These are phyloP conservation scores for Beverwykella pulmonaria DNA, from an alignment of 495 filamentous ascomycete species.

Conservation along the genomic window DNA sequence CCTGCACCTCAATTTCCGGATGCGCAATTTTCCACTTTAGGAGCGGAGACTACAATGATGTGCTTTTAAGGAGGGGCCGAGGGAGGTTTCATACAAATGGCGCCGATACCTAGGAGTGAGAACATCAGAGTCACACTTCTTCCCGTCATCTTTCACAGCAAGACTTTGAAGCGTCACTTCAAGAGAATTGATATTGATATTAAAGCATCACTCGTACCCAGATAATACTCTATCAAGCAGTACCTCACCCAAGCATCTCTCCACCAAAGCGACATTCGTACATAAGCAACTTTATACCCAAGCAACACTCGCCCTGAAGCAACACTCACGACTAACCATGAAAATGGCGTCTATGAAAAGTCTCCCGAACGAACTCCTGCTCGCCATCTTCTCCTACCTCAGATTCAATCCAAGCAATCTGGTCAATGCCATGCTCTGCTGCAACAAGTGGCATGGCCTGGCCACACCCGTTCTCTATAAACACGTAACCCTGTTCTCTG, in stretches of 20 bases:
- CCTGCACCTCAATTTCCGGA: background rate
- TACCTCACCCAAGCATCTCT: too few species aligned
- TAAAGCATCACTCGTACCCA: too few species aligned
- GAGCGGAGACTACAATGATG: background rate
- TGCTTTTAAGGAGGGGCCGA: too few species aligned
- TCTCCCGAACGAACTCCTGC: conserved; percentile 15
- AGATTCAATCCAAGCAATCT: background rate
- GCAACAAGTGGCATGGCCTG: conserved; percentile 3
- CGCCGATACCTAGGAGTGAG: too few species aligned
- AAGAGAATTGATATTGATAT: too few species aligned
- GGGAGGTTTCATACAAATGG: background rate
- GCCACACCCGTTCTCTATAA: conserved; percentile 1
- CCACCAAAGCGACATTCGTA: background rate
- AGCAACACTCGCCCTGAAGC: background rate
- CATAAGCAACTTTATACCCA: background rate
- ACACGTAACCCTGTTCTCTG: background rate
- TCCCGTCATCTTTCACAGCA: too few species aligned
- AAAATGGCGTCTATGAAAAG: background rate
- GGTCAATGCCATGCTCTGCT: background rate
- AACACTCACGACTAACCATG: background rate
- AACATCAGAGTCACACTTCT: too few species aligned
- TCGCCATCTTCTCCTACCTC: conserved; percentile 20
- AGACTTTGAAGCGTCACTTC: too few species aligned
- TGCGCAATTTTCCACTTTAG: background rate
- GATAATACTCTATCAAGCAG: too few species aligned